Percentiles rank a stretch among this genome's conserved stretches.
phyloP scores from a whole-genome alignment of 2,329 filamentous ascomycete genomes.

The Talaromyces sp. region DNA sequence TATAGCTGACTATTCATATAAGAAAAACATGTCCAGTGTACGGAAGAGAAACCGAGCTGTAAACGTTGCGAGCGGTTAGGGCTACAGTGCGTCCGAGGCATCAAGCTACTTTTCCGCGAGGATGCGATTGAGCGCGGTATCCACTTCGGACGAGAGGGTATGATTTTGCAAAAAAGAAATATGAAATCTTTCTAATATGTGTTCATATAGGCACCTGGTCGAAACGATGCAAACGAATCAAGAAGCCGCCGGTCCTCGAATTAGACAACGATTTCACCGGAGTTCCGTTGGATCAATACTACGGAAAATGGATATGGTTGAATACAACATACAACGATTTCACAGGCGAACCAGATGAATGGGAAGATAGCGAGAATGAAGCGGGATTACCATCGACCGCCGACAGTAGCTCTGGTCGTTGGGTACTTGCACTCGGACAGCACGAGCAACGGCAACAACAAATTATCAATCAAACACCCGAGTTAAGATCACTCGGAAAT shows the following conservation, averaged over 20 bases:
- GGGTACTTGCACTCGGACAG: conserved; percentile 5
- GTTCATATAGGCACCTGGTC: conserved; percentile 10
- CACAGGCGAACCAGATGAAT: not conserved
- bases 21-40: conserved; percentile 31
- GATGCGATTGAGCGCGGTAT: conserved; percentile 31
- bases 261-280: conserved; percentile 12
- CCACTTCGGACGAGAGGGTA: conserved; percentile 26
- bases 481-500: conserved; percentile 4
- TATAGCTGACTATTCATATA: not conserved
- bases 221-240: conserved; percentile 16
- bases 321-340: conserved; percentile 26
- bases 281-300: conserved; percentile 17
- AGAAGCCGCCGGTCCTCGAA: conserved; percentile 13
- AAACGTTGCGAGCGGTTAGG: conserved; percentile 27
- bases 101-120: conserved; percentile 29
- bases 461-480: not conserved
- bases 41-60: conserved; percentile 30
- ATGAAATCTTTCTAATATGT: not conserved
- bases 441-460: conserved; percentile 10
- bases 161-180: not conserved
- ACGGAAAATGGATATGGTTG: conserved; percentile 26
- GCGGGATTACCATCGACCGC: conserved; percentile 16
- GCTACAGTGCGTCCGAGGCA: conserved; percentile 24
- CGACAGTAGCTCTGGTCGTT: not conserved
- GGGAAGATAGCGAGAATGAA: conserved; percentile 3